Evolutionary conservation across 768 basidiomycete genomes (phyloP).

Genomic region (Pulveroboletus sp.): DNA sequence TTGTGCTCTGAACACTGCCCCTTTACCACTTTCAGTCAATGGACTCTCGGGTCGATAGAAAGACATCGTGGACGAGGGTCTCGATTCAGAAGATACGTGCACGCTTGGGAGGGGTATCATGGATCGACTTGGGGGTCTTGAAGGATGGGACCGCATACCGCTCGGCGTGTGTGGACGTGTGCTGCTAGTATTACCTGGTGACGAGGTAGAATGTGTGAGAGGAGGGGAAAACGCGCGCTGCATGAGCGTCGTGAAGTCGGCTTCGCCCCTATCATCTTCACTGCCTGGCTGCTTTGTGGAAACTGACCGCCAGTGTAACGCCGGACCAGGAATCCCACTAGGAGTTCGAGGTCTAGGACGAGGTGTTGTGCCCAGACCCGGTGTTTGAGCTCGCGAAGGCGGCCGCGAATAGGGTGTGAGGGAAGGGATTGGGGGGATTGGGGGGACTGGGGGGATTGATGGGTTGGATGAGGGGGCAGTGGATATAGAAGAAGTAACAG

Average conservation of each 20-base stretch:
- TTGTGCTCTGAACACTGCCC: slow-evolving; percentile 49
- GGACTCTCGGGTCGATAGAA: slow-evolving; percentile 56
- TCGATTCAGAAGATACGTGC: slow-evolving; percentile 63
- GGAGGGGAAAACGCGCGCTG: slow-evolving; percentile 64
- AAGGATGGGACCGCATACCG: slow-evolving; percentile 45
- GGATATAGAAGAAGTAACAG: slow-evolving; percentile 65
- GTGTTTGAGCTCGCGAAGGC: slow-evolving; percentile 60
- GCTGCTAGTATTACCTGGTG: slow-evolving; percentile 29
- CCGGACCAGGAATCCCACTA: slow-evolving; percentile 70
- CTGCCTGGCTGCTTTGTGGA: slow-evolving; percentile 46
- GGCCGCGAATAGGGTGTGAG: slow-evolving; percentile 32
- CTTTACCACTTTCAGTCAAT: slow-evolving; percentile 33
- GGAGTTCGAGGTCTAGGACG: slow-evolving; percentile 77
- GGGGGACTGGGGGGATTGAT: slow-evolving; percentile 37
- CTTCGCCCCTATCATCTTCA: slow-evolving; percentile 45
- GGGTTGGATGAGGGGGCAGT: slow-evolving; percentile 53
- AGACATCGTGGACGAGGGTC: slow-evolving; percentile 71
- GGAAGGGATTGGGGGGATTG: slow-evolving; percentile 34
- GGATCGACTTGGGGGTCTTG: slow-evolving; percentile 77
- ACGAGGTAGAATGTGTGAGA: slow-evolving; percentile 45
- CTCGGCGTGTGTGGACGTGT: slow-evolving; percentile 39
- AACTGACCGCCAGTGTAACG: slow-evolving; percentile 44
- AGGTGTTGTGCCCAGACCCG: slow-evolving; percentile 44
- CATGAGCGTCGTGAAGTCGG: slow-evolving; percentile 40
- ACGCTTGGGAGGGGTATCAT: slow-evolving; percentile 79